Evolutionary conservation across 2,329 filamentous ascomycete genomes (phyloP), one percentile per base, ranked within the genome.

Genomic region (Fusarium acutatum): DNA sequence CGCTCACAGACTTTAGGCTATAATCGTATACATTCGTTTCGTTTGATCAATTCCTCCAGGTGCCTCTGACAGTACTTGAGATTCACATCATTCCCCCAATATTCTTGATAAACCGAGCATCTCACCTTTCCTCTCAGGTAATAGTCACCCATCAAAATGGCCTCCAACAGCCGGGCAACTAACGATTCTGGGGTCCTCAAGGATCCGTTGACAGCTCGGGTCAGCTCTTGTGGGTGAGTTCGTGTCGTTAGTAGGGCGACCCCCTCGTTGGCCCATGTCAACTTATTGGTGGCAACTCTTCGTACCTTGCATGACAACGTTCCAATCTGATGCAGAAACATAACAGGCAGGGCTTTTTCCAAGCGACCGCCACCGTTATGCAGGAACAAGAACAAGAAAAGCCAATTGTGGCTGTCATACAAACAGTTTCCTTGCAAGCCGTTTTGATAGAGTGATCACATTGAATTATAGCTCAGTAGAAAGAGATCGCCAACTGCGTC

Each of bases 291-390:
- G 68, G 72, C 69, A 67, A 68, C 70, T 44, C 62, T 68, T 54
- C 50, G 76, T 78, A 78, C 76, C 76, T 78, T 78, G 75, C 76
- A 78, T 78, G 62, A 67, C 65, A 73, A 64, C 56, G 64, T 65
- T 56, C 56, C 65, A 63, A 44, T 63, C 59, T 73, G 70, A 60
- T 76, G 66, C 75, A 77, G 70, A 69, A 62, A 67, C 53, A 54
- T 64, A 75, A 40, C 52, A 64, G 28, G 37, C 62, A 60, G 64
- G 62, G 49, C 68, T 60, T 56, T 38, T 34, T 56, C 67, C 72
- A 69, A 70, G 69, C 62, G 71, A 68, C 69, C 73, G 65, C 64
- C 73, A 68, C 75, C 67, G 65, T 73, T 70, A 78, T 78, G 76
- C 76, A 78, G 76, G 76, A 78, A 78, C 76, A 78, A 69, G 75